Evolutionary conservation across 805 yeast genomes (phyloP).

Genomic region (Ogataea ganodermae): DNA sequence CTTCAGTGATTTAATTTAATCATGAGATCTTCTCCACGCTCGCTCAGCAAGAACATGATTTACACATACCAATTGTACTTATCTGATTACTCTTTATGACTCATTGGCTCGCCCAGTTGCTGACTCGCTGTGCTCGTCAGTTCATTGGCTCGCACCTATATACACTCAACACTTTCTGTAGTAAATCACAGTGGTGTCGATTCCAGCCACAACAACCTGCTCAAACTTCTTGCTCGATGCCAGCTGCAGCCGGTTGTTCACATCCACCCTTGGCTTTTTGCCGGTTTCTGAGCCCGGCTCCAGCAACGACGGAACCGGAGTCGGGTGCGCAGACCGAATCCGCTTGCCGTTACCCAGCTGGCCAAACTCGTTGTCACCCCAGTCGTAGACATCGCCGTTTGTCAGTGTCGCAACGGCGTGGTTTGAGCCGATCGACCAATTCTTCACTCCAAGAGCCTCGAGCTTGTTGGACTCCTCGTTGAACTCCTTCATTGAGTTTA

Average conservation of each 20-base stretch:
- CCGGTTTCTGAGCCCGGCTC: conserved; percentile 45
- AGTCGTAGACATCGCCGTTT: conserved; percentile 65
- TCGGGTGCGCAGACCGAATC: conserved; percentile 58
- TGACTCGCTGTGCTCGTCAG: too few species aligned
- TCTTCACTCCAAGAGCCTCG: conserved; percentile 48
- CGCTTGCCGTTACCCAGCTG: conserved; percentile 85
- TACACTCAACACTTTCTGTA: conserved; percentile 39
- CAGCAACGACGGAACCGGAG: conserved; percentile 52
- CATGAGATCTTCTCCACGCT: too few species aligned
- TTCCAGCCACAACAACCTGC: conserved; percentile 67
- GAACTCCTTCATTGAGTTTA: conserved; percentile 53
- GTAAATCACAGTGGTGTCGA: conserved; percentile 60
- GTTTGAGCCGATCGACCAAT: conserved; percentile 62
- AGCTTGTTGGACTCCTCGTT: conserved; percentile 46
- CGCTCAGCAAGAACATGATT: too few species aligned
- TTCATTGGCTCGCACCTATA: not conserved
- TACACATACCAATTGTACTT: too few species aligned
- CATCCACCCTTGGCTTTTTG: conserved; percentile 36
- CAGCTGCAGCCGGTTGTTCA: conserved; percentile 50
- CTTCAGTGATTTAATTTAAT: too few species aligned
- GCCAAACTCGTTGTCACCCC: conserved; percentile 86
- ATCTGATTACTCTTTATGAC: too few species aligned
- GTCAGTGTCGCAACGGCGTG: conserved; percentile 63
- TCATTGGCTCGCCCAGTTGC: too few species aligned
- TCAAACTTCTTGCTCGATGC: conserved; percentile 37